Conservation (phyloP, 495 filamentous ascomycete species). For the Penicillium samsonianum region DNA sequence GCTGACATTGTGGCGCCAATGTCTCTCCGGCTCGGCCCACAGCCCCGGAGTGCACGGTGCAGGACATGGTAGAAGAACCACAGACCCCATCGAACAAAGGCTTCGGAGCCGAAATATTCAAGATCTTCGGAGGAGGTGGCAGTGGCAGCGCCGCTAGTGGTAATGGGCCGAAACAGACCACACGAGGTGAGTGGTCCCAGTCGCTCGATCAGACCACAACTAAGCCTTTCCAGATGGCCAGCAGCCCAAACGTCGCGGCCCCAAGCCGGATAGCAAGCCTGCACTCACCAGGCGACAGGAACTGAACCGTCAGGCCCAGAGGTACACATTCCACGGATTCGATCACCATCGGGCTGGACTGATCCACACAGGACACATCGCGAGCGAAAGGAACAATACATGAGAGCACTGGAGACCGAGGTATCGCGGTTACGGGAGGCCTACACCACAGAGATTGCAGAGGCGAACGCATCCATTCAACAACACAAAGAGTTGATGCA, state of each 20-base stretch:
- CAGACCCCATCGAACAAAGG: constrained; percentile 28
- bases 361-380: constrained; percentile 72
- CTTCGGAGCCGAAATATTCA: constrained; percentile 40
- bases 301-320: constrained; percentile 91
- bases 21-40: constrained; percentile 15
- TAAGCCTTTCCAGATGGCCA: constrained; percentile 65
- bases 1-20: constrained; percentile 10
- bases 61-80: constrained; percentile 27
- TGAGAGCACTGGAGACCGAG: constrained; percentile 89
- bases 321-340: constrained; percentile 51
- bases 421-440: constrained; percentile 66
- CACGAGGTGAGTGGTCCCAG: constrained; percentile 33
- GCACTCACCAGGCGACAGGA: constrained; percentile 92
- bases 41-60: constrained; percentile 20
- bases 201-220: constrained; percentile 1
- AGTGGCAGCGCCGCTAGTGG: neutral
- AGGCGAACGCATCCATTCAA: constrained; percentile 38
- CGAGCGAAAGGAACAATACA: constrained; percentile 94
- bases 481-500: constrained; percentile 48
- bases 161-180: constrained; percentile 31
- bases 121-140: constrained; percentile 32
- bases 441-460: constrained; percentile 44
- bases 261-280: constrained; percentile 95
- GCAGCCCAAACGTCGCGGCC: constrained; percentile 83
- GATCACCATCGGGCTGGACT: constrained; percentile 11